Base-by-base conservation (phyloP, 2,329 filamentous ascomycete species). In the Pochonia chlamydosporia region DNA sequence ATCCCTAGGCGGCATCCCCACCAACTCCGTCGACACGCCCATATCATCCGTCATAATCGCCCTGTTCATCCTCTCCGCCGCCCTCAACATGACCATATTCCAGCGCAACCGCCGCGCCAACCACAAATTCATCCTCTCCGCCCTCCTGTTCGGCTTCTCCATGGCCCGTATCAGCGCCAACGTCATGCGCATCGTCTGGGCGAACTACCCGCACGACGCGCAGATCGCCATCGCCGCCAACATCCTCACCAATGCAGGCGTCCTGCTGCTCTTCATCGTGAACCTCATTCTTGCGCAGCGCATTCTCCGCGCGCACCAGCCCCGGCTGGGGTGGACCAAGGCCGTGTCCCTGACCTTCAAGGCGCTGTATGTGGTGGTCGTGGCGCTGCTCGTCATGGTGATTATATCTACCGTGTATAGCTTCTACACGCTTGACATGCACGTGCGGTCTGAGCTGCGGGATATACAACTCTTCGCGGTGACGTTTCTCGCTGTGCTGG, bases 251-350 rank as follows among this genome's bases (percentile, higher is more conserved):
- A 79, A 82, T 39, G 83, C 85, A 0, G 89, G 88, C 36, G 81
- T 90, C 14, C 62, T 95, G 28, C 65, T 95, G 7, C 70, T 95
- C 23, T 92, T 87, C 64, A 68, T 92, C 57, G 70, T 89, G 65
- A 93, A 95, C 67, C 67, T 95, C 36, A 69, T 93, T 58, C 87
- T 91, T 60, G 68, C 84, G 0, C 87, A 89, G 65, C 82, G 89
- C 40, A 74, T 95, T 23, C 65, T 93, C 16, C 78, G 89, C 46
- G 85, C 85, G 4, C 78, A 81, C 40, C 86, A 91, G 58, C 87
- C 88, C 0, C 60, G 63, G 2, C 61, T 89, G 26, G 89, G 87
- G 49, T 92, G 88, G 87, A 74, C 78, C 52, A 71, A 66, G 21
- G 56, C 66, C 2, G 70, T 80, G 21, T 72, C 70, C 2, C 53